Evolutionary conservation across 2,329 filamentous ascomycete genomes (phyloP).

Genomic region (Ophiostoma ips): DNA sequence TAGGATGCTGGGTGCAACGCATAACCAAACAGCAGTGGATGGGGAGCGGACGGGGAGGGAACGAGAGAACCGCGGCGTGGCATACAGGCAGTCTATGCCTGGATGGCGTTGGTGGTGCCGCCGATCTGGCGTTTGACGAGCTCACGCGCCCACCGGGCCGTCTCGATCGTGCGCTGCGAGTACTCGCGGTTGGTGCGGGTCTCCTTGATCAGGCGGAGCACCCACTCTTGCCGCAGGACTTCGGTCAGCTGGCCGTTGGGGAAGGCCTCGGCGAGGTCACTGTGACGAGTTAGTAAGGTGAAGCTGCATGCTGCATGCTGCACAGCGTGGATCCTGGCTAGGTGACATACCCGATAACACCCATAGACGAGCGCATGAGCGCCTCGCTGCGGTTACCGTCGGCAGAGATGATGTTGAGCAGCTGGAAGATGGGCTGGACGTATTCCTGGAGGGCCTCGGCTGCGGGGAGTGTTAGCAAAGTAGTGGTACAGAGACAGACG

Average conservation of each 20-base stretch:
- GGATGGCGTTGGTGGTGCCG: conserved; percentile 36
- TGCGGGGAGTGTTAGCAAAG: conserved; percentile 23
- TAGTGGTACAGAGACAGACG: too few species aligned
- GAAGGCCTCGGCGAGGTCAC: conserved; percentile 88
- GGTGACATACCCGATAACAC: conserved; percentile 83
- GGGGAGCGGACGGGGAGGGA: neutral
- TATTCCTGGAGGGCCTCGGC: conserved; percentile 61
- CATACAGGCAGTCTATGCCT: conserved; percentile 30
- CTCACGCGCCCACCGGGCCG: conserved; percentile 92
- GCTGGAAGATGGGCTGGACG: conserved; percentile 72
- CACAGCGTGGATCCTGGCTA: too few species aligned
- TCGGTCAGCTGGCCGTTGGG: conserved; percentile 75
- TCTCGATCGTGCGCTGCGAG: conserved; percentile 72
- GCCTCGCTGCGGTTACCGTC: conserved; percentile 85
- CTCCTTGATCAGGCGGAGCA: conserved; percentile 81
- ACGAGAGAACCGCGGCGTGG: too few species aligned
- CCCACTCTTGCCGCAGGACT: conserved; percentile 82
- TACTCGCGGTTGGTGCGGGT: conserved; percentile 83
- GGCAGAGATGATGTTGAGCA: conserved; percentile 65
- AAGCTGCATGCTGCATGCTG: too few species aligned
- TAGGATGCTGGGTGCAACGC: neutral
- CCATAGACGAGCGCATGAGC: conserved; percentile 87
- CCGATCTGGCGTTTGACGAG: conserved; percentile 85
- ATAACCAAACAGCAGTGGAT: neutral
- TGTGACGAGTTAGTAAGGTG: conserved; percentile 23